phyloP scores from a whole-genome alignment of 164 flowering plant genomes.

The Kalanchoe fedtschenkoi region DNA sequence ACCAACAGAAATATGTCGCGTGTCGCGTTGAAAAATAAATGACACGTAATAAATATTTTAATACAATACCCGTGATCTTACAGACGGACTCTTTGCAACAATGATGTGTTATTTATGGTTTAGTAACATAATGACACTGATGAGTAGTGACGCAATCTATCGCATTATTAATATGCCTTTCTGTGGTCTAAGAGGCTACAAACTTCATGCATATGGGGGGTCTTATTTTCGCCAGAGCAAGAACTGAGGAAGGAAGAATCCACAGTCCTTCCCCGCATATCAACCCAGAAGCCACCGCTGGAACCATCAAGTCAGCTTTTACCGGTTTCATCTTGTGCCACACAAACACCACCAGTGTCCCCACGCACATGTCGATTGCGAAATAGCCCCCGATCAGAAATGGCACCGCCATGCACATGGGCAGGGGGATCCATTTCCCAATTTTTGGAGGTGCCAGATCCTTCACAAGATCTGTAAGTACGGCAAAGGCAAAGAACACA shows the following conservation, averaged over 20 bases:
- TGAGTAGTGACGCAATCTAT: too few species aligned
- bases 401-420: constrained; percentile 55
- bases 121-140: too few species aligned
- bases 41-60: too few species aligned
- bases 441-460: constrained; percentile 27
- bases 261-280: constrained; percentile 64
- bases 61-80: too few species aligned
- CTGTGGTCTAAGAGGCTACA: constrained; percentile 16
- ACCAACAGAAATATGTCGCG: too few species aligned
- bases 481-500: constrained; percentile 44
- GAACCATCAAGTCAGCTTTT: constrained; percentile 51
- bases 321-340: constrained; percentile 32
- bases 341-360: constrained; percentile 39
- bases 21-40: too few species aligned
- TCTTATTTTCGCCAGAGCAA: constrained; percentile 37
- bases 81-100: too few species aligned
- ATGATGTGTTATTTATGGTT: too few species aligned
- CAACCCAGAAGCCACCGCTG: constrained; percentile 60
- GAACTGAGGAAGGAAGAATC: constrained; percentile 44
- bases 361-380: constrained; percentile 51
- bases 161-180: too few species aligned
- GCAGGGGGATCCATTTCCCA: constrained; percentile 49
- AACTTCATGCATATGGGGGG: constrained; percentile 67
- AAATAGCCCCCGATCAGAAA: constrained; percentile 50
- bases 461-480: constrained; percentile 27